Base-by-base conservation (phyloP, 495 filamentous ascomycete genomes). In the Durotheca rogersii region DNA sequence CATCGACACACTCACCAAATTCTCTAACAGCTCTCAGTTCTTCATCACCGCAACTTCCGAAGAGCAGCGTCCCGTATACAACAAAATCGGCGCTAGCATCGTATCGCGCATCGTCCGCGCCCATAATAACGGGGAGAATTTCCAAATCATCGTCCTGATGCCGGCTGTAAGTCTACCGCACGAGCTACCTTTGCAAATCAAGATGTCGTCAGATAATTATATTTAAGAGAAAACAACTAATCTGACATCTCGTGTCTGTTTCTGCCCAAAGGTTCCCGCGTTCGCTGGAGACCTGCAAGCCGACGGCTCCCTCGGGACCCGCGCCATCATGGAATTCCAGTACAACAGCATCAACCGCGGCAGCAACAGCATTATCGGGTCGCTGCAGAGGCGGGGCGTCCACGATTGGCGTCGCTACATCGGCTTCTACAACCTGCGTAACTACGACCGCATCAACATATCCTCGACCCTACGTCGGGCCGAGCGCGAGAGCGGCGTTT, bases 291-390 rank as follows among this genome's bases (percentile, higher is more conserved):
- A 97, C 61, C 69, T 97, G 32, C 74, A 84, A 37, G 82, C 81
- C 9, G 87, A 95, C 11, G 85, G 82, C 4, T 83, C 84, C 32
- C 80, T 96, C 2, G 87, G 88, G 6, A 96, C 92, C 7, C 79
- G 92, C 1, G 91, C 91, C 0, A 96, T 97, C 66, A 96, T 97
- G 89, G 89, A 96, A 66, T 96, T 88, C 72, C 89, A 92, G 64
- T 92, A 96, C 68, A 78, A 86, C 62, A 85, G 81, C 34, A 96
- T 97, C 71, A 91, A 73, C 62, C 82, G 93, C n/a, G 88, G 88
- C 23, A 89, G 89, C 2, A 73, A 86, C 68, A 89, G 84, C 57
- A 96, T 96, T 53, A 85, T 94, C 72, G 90, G 95, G 68, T 65
- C 75, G 15, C 78, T 95, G 45, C 75, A 77, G 39, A 81, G 81